phyloP scores from a whole-genome alignment of 2,329 filamentous ascomycete species.

The Dichotomopilus funicola region DNA sequence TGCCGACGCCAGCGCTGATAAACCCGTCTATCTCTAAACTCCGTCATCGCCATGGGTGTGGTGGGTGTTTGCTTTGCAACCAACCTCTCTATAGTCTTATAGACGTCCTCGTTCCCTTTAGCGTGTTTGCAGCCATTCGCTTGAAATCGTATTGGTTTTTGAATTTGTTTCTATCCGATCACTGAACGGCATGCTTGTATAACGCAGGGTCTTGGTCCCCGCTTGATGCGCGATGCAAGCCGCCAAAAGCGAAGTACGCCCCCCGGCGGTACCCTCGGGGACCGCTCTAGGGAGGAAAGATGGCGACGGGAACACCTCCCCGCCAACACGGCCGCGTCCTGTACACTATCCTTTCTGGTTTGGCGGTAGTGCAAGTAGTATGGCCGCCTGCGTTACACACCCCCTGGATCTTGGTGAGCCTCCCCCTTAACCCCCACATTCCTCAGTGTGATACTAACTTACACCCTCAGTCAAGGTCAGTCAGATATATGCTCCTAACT shows the following conservation, averaged over 20 bases:
- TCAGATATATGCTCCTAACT: no score
- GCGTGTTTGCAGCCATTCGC: neutral
- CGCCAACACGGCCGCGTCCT: constrained; percentile 27
- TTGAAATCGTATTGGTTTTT: neutral
- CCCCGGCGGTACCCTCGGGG: constrained; percentile 1
- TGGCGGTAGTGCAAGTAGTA: constrained; percentile 63
- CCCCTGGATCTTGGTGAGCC: constrained; percentile 23
- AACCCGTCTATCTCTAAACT: neutral
- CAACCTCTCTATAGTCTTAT: neutral
- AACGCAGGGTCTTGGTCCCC: constrained; percentile 1
- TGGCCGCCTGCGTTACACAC: constrained; percentile 25
- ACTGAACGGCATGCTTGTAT: constrained; percentile 13
- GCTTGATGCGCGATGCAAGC: constrained; percentile 10
- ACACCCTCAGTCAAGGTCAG: no score
- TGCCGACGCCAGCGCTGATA: constrained; percentile 10
- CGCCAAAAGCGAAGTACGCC: constrained; percentile 7
- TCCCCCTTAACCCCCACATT: neutral
- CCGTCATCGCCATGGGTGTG: neutral
- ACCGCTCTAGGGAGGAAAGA: neutral
- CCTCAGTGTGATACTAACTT: no score
- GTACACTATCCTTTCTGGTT: constrained; percentile 85
- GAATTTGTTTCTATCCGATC: neutral
- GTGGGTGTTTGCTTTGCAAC: neutral
- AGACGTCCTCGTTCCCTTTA: neutral
- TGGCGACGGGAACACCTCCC: neutral